These are phyloP conservation scores for Spergularia bocconei DNA, from an alignment of 148 eudicot genomes.

Conservation along the genomic window DNA sequence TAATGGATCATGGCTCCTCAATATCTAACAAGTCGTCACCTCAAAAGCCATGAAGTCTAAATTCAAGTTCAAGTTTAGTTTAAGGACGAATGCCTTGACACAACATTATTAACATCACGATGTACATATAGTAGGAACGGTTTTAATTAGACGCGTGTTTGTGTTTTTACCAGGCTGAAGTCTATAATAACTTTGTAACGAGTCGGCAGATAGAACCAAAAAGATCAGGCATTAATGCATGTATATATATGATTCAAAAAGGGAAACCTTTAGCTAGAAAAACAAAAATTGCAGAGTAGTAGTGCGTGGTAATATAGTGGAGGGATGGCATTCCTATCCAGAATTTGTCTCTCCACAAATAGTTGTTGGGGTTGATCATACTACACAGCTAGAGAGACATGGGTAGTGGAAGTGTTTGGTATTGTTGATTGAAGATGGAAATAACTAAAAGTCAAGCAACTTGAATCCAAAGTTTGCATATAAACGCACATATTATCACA, in stretches of 20 bases:
- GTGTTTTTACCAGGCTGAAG: too few relatives aligned
- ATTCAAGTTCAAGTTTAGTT: too few relatives aligned
- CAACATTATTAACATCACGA: too few relatives aligned
- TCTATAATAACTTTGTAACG: too few relatives aligned
- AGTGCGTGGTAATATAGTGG: neutral
- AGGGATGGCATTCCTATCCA: conserved; percentile 26
- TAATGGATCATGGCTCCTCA: too few relatives aligned
- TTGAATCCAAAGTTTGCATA: conserved; percentile 17
- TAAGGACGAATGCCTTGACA: too few relatives aligned
- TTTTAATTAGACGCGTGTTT: too few relatives aligned
- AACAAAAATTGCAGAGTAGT: neutral
- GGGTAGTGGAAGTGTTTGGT: conserved; percentile 29
- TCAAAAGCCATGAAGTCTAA: too few relatives aligned
- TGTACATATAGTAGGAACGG: too few relatives aligned
- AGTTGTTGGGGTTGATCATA: conserved; percentile 3
- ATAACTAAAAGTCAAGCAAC: conserved; percentile 24
- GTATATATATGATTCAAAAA: neutral
- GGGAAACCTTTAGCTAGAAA: neutral
- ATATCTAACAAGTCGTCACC: too few relatives aligned
- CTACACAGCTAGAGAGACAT: neutral
- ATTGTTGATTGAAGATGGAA: conserved; percentile 12
- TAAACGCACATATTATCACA: too few relatives aligned
- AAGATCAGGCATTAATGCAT: neutral
- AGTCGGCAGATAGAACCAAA: too few relatives aligned
- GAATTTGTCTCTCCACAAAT: conserved; percentile 28